A percentile compares a stretch with the other conserved stretches of the same genome.
phyloP scores from a whole-genome alignment of 2,329 filamentous ascomycete genomes.

The Talaromyces sp. region DNA sequence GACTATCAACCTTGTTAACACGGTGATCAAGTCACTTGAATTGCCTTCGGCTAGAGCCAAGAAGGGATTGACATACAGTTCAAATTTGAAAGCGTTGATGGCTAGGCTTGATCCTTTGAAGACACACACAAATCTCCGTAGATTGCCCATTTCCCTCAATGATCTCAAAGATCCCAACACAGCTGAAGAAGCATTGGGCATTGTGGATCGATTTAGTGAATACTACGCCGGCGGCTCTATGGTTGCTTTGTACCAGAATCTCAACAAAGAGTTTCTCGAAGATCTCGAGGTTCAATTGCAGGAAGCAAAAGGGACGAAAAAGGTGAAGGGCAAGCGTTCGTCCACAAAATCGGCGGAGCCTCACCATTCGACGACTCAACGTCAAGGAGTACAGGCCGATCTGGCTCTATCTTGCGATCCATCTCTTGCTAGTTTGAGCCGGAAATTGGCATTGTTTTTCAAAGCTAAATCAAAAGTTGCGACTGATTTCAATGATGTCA shows the following conservation, averaged over 20 bases:
- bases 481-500: no score
- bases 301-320: background rate
- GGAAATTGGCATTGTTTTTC: background rate
- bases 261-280: slow-evolving; percentile 40
- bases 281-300: slow-evolving; percentile 18
- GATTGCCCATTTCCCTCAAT: slow-evolving; percentile 38
- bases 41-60: slow-evolving; percentile 42
- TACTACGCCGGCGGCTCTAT: slow-evolving; percentile 42
- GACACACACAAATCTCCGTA: slow-evolving; percentile 37
- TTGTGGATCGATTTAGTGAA: slow-evolving; percentile 38
- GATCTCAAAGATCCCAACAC: background rate
- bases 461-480: background rate
- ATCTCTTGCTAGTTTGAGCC: background rate
- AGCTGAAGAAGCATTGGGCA: slow-evolving; percentile 31
- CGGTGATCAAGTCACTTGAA: slow-evolving; percentile 29
- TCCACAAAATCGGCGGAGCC: background rate
- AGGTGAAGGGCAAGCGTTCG: background rate
- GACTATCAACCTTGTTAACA: background rate
- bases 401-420: background rate
- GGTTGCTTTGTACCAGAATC: slow-evolving; percentile 45
- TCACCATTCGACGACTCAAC: background rate
- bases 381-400: background rate
- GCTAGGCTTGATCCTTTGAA: slow-evolving; percentile 41
- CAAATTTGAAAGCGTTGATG: slow-evolving; percentile 33
- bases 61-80: slow-evolving; percentile 41